A percentile compares a stretch with the other conserved stretches of the same genome.
phyloP scores from a whole-genome alignment of 2,329 filamentous ascomycete genomes.

The Alternaria conjuncta region DNA sequence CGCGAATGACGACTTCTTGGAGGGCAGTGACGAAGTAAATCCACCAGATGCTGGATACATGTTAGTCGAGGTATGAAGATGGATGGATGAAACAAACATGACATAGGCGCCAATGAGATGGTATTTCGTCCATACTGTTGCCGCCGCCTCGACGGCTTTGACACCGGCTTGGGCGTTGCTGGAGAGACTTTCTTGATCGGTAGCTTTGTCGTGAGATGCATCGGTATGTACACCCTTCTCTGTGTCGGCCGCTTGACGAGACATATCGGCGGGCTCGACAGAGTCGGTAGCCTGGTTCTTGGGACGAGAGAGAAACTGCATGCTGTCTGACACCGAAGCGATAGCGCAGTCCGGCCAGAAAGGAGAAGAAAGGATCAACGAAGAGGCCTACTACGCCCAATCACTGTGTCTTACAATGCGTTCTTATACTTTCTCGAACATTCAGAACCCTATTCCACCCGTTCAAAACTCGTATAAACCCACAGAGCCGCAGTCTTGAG shows the following conservation, averaged over 20 bases:
- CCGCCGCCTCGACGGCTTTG: slow-evolving; percentile 46
- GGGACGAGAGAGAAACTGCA: not conserved
- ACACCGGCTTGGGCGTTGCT: slow-evolving; percentile 44
- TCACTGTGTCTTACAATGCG: not conserved
- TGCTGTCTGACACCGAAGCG: not conserved
- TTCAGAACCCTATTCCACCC: not conserved
- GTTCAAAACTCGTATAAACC: not conserved
- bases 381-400: not conserved
- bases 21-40: slow-evolving; percentile 57
- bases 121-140: slow-evolving; percentile 47
- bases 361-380: not conserved
- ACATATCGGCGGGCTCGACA: slow-evolving; percentile 7
- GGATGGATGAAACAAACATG: slow-evolving; percentile 30
- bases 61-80: not conserved
- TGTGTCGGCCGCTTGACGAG: slow-evolving; percentile 1
- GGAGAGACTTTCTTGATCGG: slow-evolving; percentile 17
- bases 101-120: slow-evolving; percentile 43
- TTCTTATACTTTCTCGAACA: not conserved
- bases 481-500: not conserved
- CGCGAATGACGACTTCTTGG: slow-evolving; percentile 50
- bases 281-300: not conserved
- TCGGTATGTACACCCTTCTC: not conserved
- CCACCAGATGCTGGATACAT: slow-evolving; percentile 49
- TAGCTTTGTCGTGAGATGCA: not conserved
- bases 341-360: not conserved